Evolutionary conservation across 129 eudicot species (phyloP), one percentile per base, ranked within the genome.

Genomic region (Flaveria bidentis): DNA sequence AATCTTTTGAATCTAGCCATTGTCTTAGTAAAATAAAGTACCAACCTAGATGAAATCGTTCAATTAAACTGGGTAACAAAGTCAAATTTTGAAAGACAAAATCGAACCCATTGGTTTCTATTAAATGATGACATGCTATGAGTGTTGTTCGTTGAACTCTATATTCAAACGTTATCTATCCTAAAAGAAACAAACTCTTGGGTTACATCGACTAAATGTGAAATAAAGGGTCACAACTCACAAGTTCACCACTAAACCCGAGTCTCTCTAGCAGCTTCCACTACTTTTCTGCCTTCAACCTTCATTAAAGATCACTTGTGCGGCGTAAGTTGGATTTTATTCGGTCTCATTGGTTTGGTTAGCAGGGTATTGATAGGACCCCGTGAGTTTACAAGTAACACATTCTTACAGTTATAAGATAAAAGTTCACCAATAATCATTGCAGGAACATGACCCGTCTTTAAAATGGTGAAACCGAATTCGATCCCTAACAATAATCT

Each of bases 401-500:
- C 5, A 3, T 30, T 2, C 55, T 49, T 15, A 49, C 14, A 6
- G 6, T 49, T 49, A 49, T 14, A 22, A 11, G 11, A 58, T 6
- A 26, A 25, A 6, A 30, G 69, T 28, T 63, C 46, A 63, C 69
- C 46, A 63, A 63, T 30, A 63, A 30, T 63, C 89, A 16, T 82
- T 76, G 71, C 89, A 85, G 16, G 86, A 82, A 61, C 86, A 79
- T 3, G 47, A 69, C 47, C 88, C 86, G 2, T 82, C 69, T 71
- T 30, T 85, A 79, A 85, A 85, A 74, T 85, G 88, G 74, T 85
- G 88, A 62, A 85, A 85, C 69, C 46, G 22, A 30, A 63, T 63
- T 63, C 69, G 69, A 63, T 63, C 69, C 69, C 69, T 63, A 63
- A 63, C 46, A 5, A 63, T 33, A 63, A 63, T 63, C 46, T 80